Evolutionary conservation across 768 basidiomycete species (phyloP), one percentile per base, ranked within the genome.

Genomic region (Serendipita vermifera): DNA sequence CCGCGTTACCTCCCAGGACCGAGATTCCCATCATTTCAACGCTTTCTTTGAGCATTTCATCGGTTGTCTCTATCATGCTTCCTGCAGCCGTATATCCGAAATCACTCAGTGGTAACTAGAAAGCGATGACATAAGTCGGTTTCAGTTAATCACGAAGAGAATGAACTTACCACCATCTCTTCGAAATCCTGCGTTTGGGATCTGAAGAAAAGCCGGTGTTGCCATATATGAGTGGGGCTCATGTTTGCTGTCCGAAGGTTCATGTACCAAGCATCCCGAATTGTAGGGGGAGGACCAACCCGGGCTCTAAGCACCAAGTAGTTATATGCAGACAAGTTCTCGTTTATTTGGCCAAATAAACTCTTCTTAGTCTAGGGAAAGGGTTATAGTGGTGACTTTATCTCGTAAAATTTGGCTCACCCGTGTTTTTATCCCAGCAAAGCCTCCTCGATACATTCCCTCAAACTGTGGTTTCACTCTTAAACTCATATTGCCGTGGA

Each of bases 1-100:
- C 78, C 56, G 85, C 81, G 55, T 87, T 88, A 2, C 88, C 87
- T 11, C 91, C 93, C 3, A 98, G 72, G 14, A 97, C 69, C 1
- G 88, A 88, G 33, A 97, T 83, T 1, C 92, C 92, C 15, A 97
- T 74, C 3, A 86, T 86, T 48, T 84, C 76, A 14, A 98, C 70
- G 40, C 77, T 79, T 51, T 87, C 81, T 13, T 78, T 75, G 64
- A 80, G 75, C 83, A 97, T 92, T 22, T 43, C 41, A 43, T 43
- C 41, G 14, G 11, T 24, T 13, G 41, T 43, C 20, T 15, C 15
- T 9, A 43, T 22, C 41, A 43, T 43, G 24, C 24, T 43, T 24
- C 41, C 41, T 11, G 41, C 14, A 15, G 41, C 41, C 14, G 41
- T 43, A 22, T 15, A 43, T 11, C 41, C 41, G 20, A 43, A 43